A percentile compares a stretch with the other conserved stretches of the same genome.
Conservation (phyloP, 495 filamentous ascomycete genomes). For the Hypoxylon perforatum region DNA sequence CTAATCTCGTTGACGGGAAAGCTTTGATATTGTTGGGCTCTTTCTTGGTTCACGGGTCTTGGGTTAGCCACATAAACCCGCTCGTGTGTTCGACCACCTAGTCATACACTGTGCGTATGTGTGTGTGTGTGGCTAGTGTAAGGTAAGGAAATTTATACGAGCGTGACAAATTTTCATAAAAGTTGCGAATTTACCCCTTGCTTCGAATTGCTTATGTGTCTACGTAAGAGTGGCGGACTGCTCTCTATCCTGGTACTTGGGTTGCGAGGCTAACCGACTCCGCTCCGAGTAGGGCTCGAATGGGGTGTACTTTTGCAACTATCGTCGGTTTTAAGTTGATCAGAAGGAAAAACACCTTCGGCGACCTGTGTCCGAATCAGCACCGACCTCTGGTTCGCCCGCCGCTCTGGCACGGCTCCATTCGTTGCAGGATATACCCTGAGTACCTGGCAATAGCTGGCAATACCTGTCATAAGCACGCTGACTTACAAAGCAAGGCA, state of each 20-base stretch:
- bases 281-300: slow-evolving; percentile 18
- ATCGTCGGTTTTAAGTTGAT: slow-evolving; percentile 22
- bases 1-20: slow-evolving; percentile 17
- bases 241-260: slow-evolving; percentile 21
- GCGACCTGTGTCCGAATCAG: slow-evolving; percentile 28
- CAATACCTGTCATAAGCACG: neutral
- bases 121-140: no score
- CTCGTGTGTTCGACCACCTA: neutral
- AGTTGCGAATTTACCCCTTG: slow-evolving; percentile 1
- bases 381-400: slow-evolving; percentile 3
- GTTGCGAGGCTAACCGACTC: slow-evolving; percentile 17
- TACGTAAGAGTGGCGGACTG: slow-evolving; percentile 34
- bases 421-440: slow-evolving; percentile 10
- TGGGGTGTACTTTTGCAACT: slow-evolving; percentile 30
- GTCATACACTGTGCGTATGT: slow-evolving; percentile 15
- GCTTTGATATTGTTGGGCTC: slow-evolving; percentile 14
- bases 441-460: no score
- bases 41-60: neutral
- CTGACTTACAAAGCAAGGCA: neutral
- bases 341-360: slow-evolving; percentile 10
- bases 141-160: no score
- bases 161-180: slow-evolving; percentile 15
- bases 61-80: neutral
- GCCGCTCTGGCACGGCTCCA: slow-evolving; percentile 19
- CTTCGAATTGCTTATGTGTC: slow-evolving; percentile 34